Conservation (phyloP, 805 yeast species). For the Komagataella populi region DNA sequence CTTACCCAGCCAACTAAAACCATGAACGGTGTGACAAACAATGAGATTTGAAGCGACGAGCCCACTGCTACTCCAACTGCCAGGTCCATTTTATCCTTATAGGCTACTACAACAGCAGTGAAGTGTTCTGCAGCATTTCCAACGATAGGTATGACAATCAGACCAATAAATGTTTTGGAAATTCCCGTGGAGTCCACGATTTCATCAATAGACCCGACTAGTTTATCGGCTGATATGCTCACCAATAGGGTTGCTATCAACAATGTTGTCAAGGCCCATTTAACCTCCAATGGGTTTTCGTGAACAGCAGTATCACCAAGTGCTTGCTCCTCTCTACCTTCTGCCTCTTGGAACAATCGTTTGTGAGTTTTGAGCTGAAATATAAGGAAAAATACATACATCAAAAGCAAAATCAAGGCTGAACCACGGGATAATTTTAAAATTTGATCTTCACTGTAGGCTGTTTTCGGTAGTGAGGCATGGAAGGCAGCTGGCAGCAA, state of each 20-base stretch:
- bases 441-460: constrained; percentile 25
- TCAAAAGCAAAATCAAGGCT: constrained; percentile 58
- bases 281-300: constrained; percentile 25
- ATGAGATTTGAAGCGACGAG: constrained; percentile 86
- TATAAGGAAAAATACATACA: constrained; percentile 65
- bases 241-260: constrained; percentile 62
- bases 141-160: constrained; percentile 88
- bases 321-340: constrained; percentile 5
- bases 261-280: constrained; percentile 41
- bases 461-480: constrained; percentile 49
- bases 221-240: constrained; percentile 82
- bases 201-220: constrained; percentile 88
- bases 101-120: constrained; percentile 89
- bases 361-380: constrained; percentile 89
- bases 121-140: constrained; percentile 99
- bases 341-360: constrained; percentile 36
- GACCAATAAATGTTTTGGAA: constrained; percentile 90
- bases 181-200: constrained; percentile 76
- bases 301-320: background rate
- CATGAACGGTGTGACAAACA: constrained; percentile 91
- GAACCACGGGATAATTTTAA: constrained; percentile 77
- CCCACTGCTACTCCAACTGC: constrained; percentile 97
- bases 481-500: constrained; percentile 95
- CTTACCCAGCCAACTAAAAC: constrained; percentile 89
- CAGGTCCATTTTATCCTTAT: constrained; percentile 93